phyloP scores from a whole-genome alignment of 1,284 basidiomycete species.

The Leccinum huronense region DNA sequence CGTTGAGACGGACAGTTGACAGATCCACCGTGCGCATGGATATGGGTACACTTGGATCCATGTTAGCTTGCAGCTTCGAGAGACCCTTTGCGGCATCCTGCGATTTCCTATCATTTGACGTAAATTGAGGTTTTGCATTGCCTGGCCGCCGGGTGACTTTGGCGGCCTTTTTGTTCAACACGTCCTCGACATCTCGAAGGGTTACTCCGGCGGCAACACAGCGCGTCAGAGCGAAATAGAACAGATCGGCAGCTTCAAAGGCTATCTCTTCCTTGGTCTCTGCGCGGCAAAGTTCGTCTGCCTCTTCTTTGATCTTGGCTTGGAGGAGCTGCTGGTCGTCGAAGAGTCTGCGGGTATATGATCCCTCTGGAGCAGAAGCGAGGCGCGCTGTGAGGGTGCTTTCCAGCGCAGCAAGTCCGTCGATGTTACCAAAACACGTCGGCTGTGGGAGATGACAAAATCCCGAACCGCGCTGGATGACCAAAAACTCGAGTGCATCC shows the following conservation, averaged over 20 bases:
- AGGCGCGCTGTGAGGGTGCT: conserved; percentile 75
- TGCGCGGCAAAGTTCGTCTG: conserved; percentile 92
- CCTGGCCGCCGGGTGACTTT: conserved; percentile 89
- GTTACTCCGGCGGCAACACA: conserved; percentile 86
- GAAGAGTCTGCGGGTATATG: conserved; percentile 91
- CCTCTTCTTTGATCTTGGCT: conserved; percentile 98
- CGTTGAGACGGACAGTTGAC: conserved; percentile 49
- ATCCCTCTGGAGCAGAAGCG: conserved; percentile 79
- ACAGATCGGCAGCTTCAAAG: conserved; percentile 93
- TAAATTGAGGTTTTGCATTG: conserved; percentile 91
- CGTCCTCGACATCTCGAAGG: conserved; percentile 83
- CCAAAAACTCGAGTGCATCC: conserved; percentile 90
- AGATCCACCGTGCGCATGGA: conserved; percentile 76
- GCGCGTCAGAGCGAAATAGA: conserved; percentile 92
- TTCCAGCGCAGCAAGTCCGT: conserved; percentile 83
- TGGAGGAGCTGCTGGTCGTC: conserved; percentile 77
- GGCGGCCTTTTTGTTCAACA: conserved; percentile 83
- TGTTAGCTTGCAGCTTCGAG: conserved; percentile 27
- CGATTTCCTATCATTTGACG: conserved; percentile 37
- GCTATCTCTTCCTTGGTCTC: conserved; percentile 83
- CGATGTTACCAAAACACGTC: conserved; percentile 83
- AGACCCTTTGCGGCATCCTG: conserved; percentile 32
- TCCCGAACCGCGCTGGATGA: conserved; percentile 86
- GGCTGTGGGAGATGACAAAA: conserved; percentile 91
- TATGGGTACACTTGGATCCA: conserved; percentile 49